A percentile compares a stretch with the other conserved stretches of the same genome.
Conservation (phyloP, 305 asterid genomes). For the Fraxinus velutina region DNA sequence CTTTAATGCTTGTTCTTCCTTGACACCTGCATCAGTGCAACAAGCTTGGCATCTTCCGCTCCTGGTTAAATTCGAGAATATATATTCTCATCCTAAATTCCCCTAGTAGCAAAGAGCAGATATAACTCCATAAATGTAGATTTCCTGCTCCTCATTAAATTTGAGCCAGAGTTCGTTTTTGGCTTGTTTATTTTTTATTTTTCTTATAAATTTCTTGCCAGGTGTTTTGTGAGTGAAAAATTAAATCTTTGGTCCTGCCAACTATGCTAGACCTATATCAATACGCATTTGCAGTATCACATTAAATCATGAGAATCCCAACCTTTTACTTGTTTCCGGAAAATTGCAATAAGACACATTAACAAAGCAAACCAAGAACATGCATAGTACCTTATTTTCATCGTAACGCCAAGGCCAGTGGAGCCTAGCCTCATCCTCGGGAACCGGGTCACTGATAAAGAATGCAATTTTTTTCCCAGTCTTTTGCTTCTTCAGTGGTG, state of each 20-base stretch:
- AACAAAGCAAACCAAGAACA: not conserved
- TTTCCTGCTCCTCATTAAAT: not conserved
- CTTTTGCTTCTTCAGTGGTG: conserved; percentile 35
- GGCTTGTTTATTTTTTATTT: not conserved
- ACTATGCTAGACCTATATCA: not conserved
- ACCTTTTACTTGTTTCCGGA: not conserved
- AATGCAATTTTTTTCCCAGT: conserved; percentile 22
- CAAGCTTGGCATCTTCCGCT: not conserved
- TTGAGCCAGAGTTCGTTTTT: not conserved
- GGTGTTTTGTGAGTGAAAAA: not conserved
- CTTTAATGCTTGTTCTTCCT: not conserved
- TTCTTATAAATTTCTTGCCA: not conserved
- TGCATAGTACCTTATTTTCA: conserved; percentile 28
- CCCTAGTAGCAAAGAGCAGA: not conserved
- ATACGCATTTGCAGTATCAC: not conserved
- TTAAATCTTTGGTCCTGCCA: not conserved
- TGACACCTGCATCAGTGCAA: not conserved
- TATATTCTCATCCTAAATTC: not conserved
- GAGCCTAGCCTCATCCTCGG: conserved; percentile 42
- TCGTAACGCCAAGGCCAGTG: conserved; percentile 49
- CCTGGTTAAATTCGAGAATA: not conserved
- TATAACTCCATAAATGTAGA: not conserved
- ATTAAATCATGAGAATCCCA: not conserved
- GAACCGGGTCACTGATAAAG: conserved; percentile 41
- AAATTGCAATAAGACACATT: not conserved